Base-by-base conservation (phyloP, 1,139 yeast species). In the Hansenula sp. region DNA sequence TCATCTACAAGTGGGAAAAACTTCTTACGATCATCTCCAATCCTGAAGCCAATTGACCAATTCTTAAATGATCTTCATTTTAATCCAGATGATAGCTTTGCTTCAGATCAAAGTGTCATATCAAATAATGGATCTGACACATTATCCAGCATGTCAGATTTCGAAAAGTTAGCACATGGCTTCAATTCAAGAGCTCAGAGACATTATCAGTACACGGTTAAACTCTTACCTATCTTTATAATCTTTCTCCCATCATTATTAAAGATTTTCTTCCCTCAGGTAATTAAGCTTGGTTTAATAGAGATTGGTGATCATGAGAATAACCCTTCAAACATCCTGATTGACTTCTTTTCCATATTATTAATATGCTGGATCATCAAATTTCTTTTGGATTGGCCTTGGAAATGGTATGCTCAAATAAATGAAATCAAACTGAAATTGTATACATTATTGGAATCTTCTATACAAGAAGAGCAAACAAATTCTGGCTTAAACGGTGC, bases 361-460 rank as follows among this genome's bases (percentile, higher is more conserved):
- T 25, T 50, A 28, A 41, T 52, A 2, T 52, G 54, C 29, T 52
- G 55, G 55, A 45, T 47, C 1, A 18, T 52, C 18, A 51, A 48
- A 35, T 50, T 50, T 27, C 31, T 53, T 2, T 36, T 53, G 28
- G 55, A 51, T 25, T 53, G 57, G 57, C 57, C 57, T 1, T 53
- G 57, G 57, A 50, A 48, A 18, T 53, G 57, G 57, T 50, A 47
- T 36, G 17, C 32, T 2, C 57, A 48, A 27, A 50, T 53, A 9
- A 41, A 39, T 25, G 47, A 43, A 1, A 36, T 51, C 32, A 47
- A 47, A 31, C 7, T 29, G 33, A 50, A 45, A 39, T 39, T 50
- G 24, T 28, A 18, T 15, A 12, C 36, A 2, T 38, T 45, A 32
- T 19, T 42, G 25, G 53, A 49, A 16, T 38, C 36, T 6, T 4